These are phyloP conservation scores for Zea mays DNA, from an alignment of 176 grass and related monocot species.

Conservation along the genomic window DNA sequence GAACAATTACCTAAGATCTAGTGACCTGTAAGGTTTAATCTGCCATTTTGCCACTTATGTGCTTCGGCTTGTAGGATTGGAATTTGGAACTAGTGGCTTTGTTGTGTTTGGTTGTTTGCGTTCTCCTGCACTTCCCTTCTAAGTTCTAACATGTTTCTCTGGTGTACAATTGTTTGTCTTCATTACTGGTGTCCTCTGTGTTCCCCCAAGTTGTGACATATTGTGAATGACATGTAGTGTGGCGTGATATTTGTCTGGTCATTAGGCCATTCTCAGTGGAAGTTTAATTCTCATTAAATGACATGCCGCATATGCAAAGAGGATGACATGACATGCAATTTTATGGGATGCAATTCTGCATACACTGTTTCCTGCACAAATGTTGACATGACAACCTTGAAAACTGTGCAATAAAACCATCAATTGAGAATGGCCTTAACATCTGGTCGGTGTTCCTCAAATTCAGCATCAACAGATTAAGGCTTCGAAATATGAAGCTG, in stretches of 20 bases:
- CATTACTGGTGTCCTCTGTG: not conserved
- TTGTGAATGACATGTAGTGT: not conserved
- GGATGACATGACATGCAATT: too few species aligned
- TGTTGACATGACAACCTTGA: too few species aligned
- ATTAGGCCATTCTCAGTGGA: too few species aligned
- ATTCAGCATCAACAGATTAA: not conserved
- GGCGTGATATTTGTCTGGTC: not conserved
- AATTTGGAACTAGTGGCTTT: not conserved
- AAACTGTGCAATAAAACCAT: too few species aligned
- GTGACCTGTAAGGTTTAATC: not conserved
- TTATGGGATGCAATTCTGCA: too few species aligned
- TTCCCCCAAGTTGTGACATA: not conserved
- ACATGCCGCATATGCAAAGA: too few species aligned
- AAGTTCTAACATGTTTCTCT: not conserved
- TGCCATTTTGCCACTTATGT: not conserved
- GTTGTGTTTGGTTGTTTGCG: not conserved
- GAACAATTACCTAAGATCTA: not conserved
- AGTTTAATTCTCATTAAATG: too few species aligned
- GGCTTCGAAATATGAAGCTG: not conserved
- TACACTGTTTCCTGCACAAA: too few species aligned
- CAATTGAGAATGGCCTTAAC: too few species aligned
- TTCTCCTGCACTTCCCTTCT: not conserved
- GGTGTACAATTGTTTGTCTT: not conserved
- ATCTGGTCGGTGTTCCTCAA: not conserved
- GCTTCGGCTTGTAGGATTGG: conserved; percentile 1